Evolutionary conservation across 2,329 filamentous ascomycete genomes (phyloP).

Genomic region (Aureobasidium pullulans): DNA sequence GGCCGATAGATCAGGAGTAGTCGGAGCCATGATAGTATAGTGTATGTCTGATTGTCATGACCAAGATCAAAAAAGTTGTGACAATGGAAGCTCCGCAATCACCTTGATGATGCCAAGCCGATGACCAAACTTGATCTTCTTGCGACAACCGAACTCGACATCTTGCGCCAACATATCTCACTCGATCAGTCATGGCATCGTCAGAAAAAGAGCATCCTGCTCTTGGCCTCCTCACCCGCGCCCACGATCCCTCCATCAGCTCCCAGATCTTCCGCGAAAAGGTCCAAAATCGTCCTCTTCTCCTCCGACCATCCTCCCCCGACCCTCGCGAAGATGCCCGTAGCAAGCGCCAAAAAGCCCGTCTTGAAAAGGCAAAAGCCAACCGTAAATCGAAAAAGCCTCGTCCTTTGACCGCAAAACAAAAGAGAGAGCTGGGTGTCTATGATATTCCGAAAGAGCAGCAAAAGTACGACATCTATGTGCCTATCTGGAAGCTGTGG

Average conservation of each 20-base stretch:
- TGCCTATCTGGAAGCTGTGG: constrained; percentile 74
- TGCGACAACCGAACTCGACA: background rate
- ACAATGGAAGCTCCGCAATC: background rate
- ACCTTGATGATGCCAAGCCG: constrained; percentile 11
- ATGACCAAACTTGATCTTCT: background rate
- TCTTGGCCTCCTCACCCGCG: constrained; percentile 63
- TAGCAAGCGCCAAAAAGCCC: constrained; percentile 31
- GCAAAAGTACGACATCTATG: constrained; percentile 67
- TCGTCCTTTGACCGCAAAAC: constrained; percentile 66
- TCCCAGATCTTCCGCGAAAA: constrained; percentile 71
- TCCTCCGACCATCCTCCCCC: constrained; percentile 70
- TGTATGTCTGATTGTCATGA: background rate
- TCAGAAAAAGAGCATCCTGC: constrained; percentile 22
- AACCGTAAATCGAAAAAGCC: constrained; percentile 42
- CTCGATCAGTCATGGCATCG: background rate
- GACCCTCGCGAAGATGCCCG: constrained; percentile 48
- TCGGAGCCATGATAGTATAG: background rate
- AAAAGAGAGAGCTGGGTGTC: constrained; percentile 66
- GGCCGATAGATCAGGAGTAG: constrained; percentile 11
- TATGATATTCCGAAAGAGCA: constrained; percentile 65
- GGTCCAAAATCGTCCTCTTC: constrained; percentile 72
- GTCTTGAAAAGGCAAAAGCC: constrained; percentile 26
- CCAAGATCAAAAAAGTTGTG: background rate
- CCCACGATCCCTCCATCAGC: constrained; percentile 67
- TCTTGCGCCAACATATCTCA: background rate